Conservation (phyloP, 2,329 filamentous ascomycete species). For the Fusarium cyanostomum region DNA sequence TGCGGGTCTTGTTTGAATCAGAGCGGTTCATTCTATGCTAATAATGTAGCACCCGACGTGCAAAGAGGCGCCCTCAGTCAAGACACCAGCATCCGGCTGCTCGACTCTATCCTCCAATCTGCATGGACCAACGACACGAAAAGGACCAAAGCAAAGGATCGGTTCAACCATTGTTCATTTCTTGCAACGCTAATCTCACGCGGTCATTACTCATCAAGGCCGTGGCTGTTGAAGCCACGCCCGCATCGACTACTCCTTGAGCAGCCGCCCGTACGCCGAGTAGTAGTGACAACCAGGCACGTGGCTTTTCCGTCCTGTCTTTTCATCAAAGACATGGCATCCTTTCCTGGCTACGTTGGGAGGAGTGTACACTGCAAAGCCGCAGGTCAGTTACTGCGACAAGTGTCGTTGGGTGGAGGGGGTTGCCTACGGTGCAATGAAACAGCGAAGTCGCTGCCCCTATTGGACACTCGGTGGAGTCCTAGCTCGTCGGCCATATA, state of each 20-base stretch:
- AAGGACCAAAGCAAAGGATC: slow-evolving; percentile 9
- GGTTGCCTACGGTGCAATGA: slow-evolving; percentile 76
- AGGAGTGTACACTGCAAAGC: slow-evolving; percentile 76
- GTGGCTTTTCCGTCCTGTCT: slow-evolving; percentile 78
- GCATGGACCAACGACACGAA: slow-evolving; percentile 7
- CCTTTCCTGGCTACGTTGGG: slow-evolving; percentile 87
- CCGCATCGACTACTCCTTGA: slow-evolving; percentile 48
- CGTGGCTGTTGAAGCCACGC: slow-evolving; percentile 6
- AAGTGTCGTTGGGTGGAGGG: slow-evolving; percentile 41
- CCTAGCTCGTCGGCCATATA: slow-evolving; percentile 95
- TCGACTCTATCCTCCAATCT: slow-evolving; percentile 12
- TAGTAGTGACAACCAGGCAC: slow-evolving; percentile 77
- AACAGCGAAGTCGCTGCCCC: slow-evolving; percentile 78
- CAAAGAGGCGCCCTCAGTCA: neutral
- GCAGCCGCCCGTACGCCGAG: slow-evolving; percentile 66
- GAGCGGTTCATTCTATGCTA: slow-evolving; percentile 31
- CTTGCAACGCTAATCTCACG: slow-evolving; percentile 30
- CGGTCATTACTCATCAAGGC: slow-evolving; percentile 36
- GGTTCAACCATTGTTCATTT: slow-evolving; percentile 2
- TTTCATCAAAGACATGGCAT: slow-evolving; percentile 82
- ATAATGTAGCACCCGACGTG: slow-evolving; percentile 19
- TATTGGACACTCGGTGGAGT: slow-evolving; percentile 83
- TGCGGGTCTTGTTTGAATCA: slow-evolving; percentile 32
- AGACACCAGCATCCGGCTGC: neutral
- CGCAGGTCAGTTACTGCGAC: slow-evolving; percentile 45